Base-by-base conservation (phyloP, 371 early-diverging fungal species). In the Mucor lusitanicus region DNA sequence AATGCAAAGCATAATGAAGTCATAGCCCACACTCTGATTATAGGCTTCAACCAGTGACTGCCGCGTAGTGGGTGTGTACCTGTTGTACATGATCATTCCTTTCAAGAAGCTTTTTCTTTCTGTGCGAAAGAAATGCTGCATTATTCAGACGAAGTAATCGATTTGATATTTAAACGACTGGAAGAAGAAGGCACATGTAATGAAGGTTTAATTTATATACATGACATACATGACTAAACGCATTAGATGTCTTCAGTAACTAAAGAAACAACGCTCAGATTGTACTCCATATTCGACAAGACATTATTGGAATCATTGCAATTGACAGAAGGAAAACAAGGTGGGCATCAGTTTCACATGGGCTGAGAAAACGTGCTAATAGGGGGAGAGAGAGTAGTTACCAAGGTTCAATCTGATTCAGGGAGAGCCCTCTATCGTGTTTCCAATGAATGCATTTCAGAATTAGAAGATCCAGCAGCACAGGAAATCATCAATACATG, bases 231-330 rank as follows among this genome's bases (percentile, higher is more conserved):
- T 44, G 40, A 13, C 28, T 60, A 40, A 42, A 30, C 67, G 23
- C 11, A 21, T 50, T 27, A 8, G 23, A 37, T 56, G 2, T 39
- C 21, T 50, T 37, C 1, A 46, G 76, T 75, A 19, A 65, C 53
- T 25, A 42, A 64, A 19, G 72, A 76, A 35, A 39, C 50, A 19
- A 62, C 54, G 23, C 64, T 62, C 6, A 37, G 17, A 6, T 63
- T 76, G 15, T 62, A 66, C 53, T 33, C 56, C 0, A 4, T 72
- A 11, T 70, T 72, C 28, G 46, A 61, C 4, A 55, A 64, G 0
- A 61, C 44, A 0, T 35, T 76, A 32, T 35, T 66, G 30, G 76
- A 76, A 32, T 67, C 76, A 0, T 50, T 76, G 7, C 67, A 76
- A 50, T 59, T 76, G 33, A 27, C 63, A 21, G 76, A 76, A 21